Evolutionary conservation across 2,329 filamentous ascomycete species (phyloP).

Genomic region (Graphilbum sp.): DNA sequence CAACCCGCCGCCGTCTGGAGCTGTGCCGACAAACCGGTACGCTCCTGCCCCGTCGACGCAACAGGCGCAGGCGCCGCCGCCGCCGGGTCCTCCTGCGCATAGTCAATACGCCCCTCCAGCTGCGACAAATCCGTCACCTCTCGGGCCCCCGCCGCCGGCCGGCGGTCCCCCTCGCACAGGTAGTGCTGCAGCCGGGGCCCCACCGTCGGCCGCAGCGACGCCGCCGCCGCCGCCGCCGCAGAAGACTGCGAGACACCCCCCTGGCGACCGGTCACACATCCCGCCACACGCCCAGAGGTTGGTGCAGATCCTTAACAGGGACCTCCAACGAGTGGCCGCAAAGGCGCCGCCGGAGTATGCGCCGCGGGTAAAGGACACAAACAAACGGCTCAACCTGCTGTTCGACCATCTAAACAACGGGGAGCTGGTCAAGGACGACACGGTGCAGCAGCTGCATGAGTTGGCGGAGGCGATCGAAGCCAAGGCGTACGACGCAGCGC

Average conservation of each 20-base stretch:
- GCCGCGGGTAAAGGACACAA: conserved; percentile 79
- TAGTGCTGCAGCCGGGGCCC: conserved; percentile 11
- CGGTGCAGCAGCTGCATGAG: conserved; percentile 48
- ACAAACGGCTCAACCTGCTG: conserved; percentile 82
- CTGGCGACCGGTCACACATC: conserved; percentile 83
- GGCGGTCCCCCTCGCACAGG: conserved; percentile 20
- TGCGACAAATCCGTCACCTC: background rate
- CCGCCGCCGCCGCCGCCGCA: conserved; percentile 9
- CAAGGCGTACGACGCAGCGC: conserved; percentile 53
- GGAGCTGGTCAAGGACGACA: conserved; percentile 70
- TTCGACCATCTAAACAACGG: conserved; percentile 97
- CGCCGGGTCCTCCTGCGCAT: conserved; percentile 21
- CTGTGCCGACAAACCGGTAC: conserved; percentile 61
- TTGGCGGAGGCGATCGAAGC: conserved; percentile 49
- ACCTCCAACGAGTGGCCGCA: conserved; percentile 77
- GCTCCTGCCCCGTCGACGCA: conserved; percentile 49
- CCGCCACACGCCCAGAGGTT: conserved; percentile 59
- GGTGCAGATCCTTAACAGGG: conserved; percentile 63
- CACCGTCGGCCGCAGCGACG: conserved; percentile 26
- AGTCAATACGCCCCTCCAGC: conserved; percentile 37
- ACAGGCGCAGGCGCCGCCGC: conserved; percentile 20
- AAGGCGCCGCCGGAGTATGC: conserved; percentile 78
- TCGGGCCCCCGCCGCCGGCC: conserved; percentile 7
- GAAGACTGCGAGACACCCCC: conserved; percentile 54
- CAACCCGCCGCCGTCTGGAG: conserved; percentile 55